Percentiles rank a stretch among this genome's conserved stretches.
phyloP scores from a whole-genome alignment of 306 rosid genomes.

The Medicago ruthenica region DNA sequence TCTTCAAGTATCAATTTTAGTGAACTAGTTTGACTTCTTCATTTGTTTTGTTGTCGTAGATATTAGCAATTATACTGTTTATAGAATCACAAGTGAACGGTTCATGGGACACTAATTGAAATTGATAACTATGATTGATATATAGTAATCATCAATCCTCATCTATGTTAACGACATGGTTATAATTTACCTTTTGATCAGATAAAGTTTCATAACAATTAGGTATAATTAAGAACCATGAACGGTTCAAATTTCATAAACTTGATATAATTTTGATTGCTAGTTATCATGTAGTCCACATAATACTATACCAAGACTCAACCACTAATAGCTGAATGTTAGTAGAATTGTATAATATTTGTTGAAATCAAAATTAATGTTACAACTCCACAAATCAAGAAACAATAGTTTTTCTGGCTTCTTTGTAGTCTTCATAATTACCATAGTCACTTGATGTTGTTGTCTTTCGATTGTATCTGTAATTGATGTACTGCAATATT shows the following conservation, averaged over 20 bases:
- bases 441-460: slow-evolving; percentile 8
- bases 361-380: slow-evolving; percentile 2
- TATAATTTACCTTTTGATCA: not conserved
- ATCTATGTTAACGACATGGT: not conserved
- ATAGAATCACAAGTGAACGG: slow-evolving; percentile 30
- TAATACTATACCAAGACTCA: not conserved
- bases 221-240: not conserved
- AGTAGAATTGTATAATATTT: too few relatives aligned
- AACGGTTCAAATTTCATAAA: slow-evolving; percentile 24
- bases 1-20: too few relatives aligned
- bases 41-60: too few relatives aligned
- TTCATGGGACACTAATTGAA: slow-evolving; percentile 10
- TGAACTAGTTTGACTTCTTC: too few relatives aligned
- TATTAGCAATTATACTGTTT: too few relatives aligned
- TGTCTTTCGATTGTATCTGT: slow-evolving; percentile 43
- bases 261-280: slow-evolving; percentile 8
- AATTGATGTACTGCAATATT: slow-evolving; percentile 73
- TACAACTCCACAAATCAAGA: slow-evolving; percentile 43
- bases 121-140: too few relatives aligned
- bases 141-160: not conserved
- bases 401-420: slow-evolving; percentile 43
- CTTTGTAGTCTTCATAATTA: slow-evolving; percentile 41
- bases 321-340: not conserved
- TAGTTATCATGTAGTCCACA: not conserved
- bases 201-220: not conserved